Percentiles rank a stretch among this genome's conserved stretches.
Conservation (phyloP, 345 rosid species). For the Brassica rapa region DNA sequence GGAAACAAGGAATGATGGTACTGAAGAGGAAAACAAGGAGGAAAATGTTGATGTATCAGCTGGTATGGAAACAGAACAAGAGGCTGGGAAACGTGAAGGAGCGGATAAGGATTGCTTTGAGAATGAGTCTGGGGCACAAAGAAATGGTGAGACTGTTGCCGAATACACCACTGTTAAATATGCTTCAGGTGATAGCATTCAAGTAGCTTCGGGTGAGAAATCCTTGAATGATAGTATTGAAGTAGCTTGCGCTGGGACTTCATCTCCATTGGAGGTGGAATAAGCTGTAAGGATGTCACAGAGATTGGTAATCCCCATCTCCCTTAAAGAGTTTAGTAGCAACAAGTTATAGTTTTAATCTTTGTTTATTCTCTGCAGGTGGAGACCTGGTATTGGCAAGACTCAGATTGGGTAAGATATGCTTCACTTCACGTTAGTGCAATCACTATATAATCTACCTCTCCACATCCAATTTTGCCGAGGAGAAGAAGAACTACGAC, state of each 20-base stretch:
- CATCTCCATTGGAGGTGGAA: conserved; percentile 10
- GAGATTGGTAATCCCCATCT: too few species aligned
- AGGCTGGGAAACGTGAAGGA: conserved; percentile 35
- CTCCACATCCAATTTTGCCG: too few species aligned
- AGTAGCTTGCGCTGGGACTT: conserved; percentile 3
- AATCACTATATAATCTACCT: too few species aligned
- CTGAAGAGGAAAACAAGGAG: conserved; percentile 32
- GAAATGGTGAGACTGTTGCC: conserved; percentile 11
- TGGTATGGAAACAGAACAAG: conserved; percentile 19
- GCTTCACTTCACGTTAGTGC: too few species aligned
- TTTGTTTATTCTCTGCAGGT: too few species aligned
- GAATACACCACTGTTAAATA: conserved; percentile 4
- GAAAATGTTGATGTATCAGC: conserved; percentile 32
- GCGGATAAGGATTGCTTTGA: conserved; percentile 16
- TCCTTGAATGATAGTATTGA: neutral
- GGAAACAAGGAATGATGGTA: conserved; percentile 11
- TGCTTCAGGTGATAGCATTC: neutral
- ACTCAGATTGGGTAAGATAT: too few species aligned
- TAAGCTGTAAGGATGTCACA: too few species aligned
- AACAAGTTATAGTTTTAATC: too few species aligned
- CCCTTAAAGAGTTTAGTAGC: too few species aligned
- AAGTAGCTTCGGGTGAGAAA: neutral
- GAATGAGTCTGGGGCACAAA: conserved; percentile 21
- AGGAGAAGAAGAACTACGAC: too few species aligned
- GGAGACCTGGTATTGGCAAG: too few species aligned